phyloP scores from a whole-genome alignment of 345 rosid genomes.

The Eutrema japonicum region DNA sequence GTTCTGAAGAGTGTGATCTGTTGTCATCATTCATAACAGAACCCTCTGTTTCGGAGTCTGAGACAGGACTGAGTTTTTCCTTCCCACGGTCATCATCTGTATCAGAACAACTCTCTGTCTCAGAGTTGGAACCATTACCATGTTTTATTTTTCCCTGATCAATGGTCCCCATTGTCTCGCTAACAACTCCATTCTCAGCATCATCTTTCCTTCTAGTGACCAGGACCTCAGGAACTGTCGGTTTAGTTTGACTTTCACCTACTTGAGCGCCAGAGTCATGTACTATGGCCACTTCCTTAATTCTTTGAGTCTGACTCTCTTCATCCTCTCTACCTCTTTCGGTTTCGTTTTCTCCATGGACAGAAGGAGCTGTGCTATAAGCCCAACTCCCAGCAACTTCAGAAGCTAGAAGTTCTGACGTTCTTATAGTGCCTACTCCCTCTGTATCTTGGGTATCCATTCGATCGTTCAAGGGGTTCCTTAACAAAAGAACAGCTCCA shows the following conservation, averaged over 20 bases:
- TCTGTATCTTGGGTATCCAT: slow-evolving; percentile 64
- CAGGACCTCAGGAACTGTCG: slow-evolving; percentile 50
- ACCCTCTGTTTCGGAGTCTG: slow-evolving; percentile 59
- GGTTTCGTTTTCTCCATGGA: slow-evolving; percentile 73
- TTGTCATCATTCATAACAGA: slow-evolving; percentile 39
- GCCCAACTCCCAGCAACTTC: slow-evolving; percentile 95
- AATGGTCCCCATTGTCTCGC: slow-evolving; percentile 63
- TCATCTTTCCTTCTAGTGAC: slow-evolving; percentile 38
- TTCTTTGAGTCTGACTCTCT: slow-evolving; percentile 45
- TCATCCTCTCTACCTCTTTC: slow-evolving; percentile 55
- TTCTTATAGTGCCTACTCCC: slow-evolving; percentile 63
- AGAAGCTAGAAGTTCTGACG: slow-evolving; percentile 83
- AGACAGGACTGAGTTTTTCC: slow-evolving; percentile 47
- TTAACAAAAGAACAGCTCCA: slow-evolving; percentile 36
- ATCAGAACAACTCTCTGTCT: slow-evolving; percentile 57
- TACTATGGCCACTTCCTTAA: slow-evolving; percentile 41
- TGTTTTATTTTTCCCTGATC: slow-evolving; percentile 44
- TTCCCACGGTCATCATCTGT: slow-evolving; percentile 44
- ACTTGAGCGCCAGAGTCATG: slow-evolving; percentile 53
- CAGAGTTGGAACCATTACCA: slow-evolving; percentile 55
- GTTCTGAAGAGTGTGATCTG: slow-evolving; percentile 45
- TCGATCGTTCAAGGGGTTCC: slow-evolving; percentile 46
- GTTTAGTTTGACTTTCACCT: slow-evolving; percentile 65
- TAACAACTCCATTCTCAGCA: slow-evolving; percentile 52
- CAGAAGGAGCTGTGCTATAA: slow-evolving; percentile 81